Evolutionary conservation across 768 basidiomycete species (phyloP).

Genomic region (Antrodiella citrinella): DNA sequence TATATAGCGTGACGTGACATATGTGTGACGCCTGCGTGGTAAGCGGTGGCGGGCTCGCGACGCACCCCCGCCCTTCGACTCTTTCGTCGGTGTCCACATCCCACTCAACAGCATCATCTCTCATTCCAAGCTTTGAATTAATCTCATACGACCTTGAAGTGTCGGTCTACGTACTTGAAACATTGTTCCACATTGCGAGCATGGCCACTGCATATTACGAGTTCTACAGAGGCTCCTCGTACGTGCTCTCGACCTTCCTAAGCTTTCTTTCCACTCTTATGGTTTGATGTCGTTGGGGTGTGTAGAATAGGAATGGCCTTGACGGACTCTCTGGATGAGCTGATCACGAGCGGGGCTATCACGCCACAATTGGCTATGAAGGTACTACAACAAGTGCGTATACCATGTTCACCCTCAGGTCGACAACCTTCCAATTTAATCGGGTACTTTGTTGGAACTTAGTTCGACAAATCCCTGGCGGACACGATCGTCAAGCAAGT

Average conservation of each 20-base stretch:
- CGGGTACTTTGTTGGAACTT: slow-evolving; percentile 1
- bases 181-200: too few species aligned
- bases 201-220: slow-evolving; percentile 89
- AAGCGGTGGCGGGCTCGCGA: neutral
- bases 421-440: neutral
- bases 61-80: neutral
- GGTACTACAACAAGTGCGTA: slow-evolving; percentile 87
- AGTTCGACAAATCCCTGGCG: slow-evolving; percentile 97
- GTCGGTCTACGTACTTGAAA: too few species aligned
- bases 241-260: slow-evolving; percentile 26
- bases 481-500: slow-evolving; percentile 90
- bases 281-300: neutral
- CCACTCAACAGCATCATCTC: too few species aligned
- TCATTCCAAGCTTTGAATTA: too few species aligned
- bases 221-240: slow-evolving; percentile 90
- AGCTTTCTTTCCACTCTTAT: neutral
- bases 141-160: too few species aligned
- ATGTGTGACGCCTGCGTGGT: neutral
- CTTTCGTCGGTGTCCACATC: slow-evolving; percentile 14
- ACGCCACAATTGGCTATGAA: slow-evolving; percentile 99
- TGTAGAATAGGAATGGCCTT: slow-evolving; percentile 92
- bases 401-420: neutral
- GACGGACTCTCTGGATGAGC: slow-evolving; percentile 96
- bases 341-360: slow-evolving; percentile 94
- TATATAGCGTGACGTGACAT: too few species aligned